A percentile compares a stretch with the other conserved stretches of the same genome.
Evolutionary conservation across 106 monocot genomes (phyloP).

Genomic region (Ottelia alismoides): DNA sequence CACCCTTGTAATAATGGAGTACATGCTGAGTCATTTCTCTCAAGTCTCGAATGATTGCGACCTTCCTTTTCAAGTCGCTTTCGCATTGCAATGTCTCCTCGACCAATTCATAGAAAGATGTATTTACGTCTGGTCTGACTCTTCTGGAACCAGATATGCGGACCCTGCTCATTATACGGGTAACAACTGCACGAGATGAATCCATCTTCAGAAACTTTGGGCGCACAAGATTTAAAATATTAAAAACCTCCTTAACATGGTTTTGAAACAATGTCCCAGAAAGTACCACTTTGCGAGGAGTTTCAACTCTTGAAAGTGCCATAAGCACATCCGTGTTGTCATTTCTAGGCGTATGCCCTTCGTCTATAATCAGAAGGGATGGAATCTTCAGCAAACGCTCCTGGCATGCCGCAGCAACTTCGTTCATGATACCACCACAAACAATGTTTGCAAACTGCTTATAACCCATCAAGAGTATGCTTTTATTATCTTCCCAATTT

Average conservation of each 20-base stretch:
- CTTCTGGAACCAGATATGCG: conserved; percentile 29
- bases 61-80: conserved; percentile 7
- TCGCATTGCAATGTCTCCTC: conserved; percentile 68
- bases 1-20: conserved; percentile 83
- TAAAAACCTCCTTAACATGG: conserved; percentile 87
- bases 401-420: conserved; percentile 37
- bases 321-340: conserved; percentile 43
- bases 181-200: conserved; percentile 30
- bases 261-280: conserved; percentile 94
- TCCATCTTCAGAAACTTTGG: conserved; percentile 61
- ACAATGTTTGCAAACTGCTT: conserved; percentile 14
- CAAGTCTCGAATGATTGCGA: conserved; percentile 53
- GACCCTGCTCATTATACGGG: conserved; percentile 51
- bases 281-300: conserved; percentile 82
- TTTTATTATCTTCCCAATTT: conserved; percentile 53
- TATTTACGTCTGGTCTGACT: conserved; percentile 5
- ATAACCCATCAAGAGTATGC: conserved; percentile 32
- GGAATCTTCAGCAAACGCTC: conserved; percentile 60
- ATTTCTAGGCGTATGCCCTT: conserved; percentile 77
- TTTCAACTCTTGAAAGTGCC: conserved; percentile 59
- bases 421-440: conserved; percentile 7
- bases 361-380: conserved; percentile 70
- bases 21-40: conserved; percentile 61
- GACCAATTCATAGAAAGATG: conserved; percentile 59
- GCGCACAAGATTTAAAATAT: conserved; percentile 78